Evolutionary conservation across 164 flowering plant species (phyloP).

Genomic region (Liquidambar formosana): DNA sequence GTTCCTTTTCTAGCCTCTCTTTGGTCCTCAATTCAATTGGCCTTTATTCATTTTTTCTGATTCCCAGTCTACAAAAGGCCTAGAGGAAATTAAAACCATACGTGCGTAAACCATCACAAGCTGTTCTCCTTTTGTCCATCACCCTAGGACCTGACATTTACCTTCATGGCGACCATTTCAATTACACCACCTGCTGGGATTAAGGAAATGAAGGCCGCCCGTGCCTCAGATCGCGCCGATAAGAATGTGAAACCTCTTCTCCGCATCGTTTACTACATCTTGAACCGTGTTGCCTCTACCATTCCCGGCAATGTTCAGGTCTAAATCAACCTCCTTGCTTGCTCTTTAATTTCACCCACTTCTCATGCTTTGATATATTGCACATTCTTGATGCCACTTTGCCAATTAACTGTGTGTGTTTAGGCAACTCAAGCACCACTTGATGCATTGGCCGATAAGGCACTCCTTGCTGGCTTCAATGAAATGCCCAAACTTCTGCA

Average conservation of each 20-base stretch:
- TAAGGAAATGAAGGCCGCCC: conserved; percentile 60
- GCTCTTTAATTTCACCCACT: too few relatives aligned
- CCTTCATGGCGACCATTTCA: too few relatives aligned
- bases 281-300: conserved; percentile 38
- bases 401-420: background rate
- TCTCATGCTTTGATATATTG: too few relatives aligned
- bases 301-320: conserved; percentile 24
- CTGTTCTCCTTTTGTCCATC: too few relatives aligned
- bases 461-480: conserved; percentile 23
- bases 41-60: too few relatives aligned
- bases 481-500: conserved; percentile 30
- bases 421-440: conserved; percentile 35
- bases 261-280: conserved; percentile 53
- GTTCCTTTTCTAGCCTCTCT: too few relatives aligned
- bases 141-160: too few relatives aligned
- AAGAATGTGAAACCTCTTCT: conserved; percentile 57
- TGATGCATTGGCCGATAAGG: conserved; percentile 39
- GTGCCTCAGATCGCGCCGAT: conserved; percentile 66
- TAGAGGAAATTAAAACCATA: too few relatives aligned
- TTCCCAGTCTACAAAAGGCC: too few relatives aligned
- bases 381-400: background rate
- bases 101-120: too few relatives aligned
- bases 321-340: too few relatives aligned
- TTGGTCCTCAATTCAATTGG: too few relatives aligned
- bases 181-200: conserved; percentile 40